A percentile compares a stretch with the other conserved stretches of the same genome.
Evolutionary conservation across 2,329 filamentous ascomycete species (phyloP).

Genomic region (Plenodomus lindquistii): DNA sequence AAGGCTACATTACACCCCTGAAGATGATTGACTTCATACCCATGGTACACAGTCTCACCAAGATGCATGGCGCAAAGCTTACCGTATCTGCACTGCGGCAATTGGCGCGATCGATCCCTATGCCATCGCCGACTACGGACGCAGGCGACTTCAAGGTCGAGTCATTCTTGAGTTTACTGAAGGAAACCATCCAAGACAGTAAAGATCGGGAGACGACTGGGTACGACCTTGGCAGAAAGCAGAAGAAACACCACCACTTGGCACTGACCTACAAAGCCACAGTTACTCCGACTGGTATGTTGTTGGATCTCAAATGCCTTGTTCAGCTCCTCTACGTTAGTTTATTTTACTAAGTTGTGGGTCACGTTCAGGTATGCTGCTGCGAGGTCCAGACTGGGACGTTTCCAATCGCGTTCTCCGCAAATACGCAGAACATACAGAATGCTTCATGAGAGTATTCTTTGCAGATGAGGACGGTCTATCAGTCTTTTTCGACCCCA

Average conservation of each 20-base stretch:
- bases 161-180: slow-evolving; percentile 8
- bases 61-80: slow-evolving; percentile 54
- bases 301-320: not conserved
- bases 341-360: not conserved
- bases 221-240: slow-evolving; percentile 58
- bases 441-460: slow-evolving; percentile 59
- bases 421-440: slow-evolving; percentile 24
- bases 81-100: slow-evolving; percentile 56
- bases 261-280: slow-evolving; percentile 59
- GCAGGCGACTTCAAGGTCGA: slow-evolving; percentile 10
- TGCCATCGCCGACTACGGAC: slow-evolving; percentile 18
- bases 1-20: slow-evolving; percentile 24
- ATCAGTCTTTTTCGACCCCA: slow-evolving; percentile 61
- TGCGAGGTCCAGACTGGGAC: slow-evolving; percentile 59
- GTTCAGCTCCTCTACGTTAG: not conserved
- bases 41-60: slow-evolving; percentile 34
- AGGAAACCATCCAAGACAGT: slow-evolving; percentile 10
- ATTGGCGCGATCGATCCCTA: slow-evolving; percentile 10
- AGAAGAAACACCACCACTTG: slow-evolving; percentile 54
- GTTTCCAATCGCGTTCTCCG: slow-evolving; percentile 52
- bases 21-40: slow-evolving; percentile 18
- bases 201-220: slow-evolving; percentile 52
- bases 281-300: slow-evolving; percentile 45
- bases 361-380: slow-evolving; percentile 25
- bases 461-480: slow-evolving; percentile 76